A percentile compares a stretch with the other conserved stretches of the same genome.
phyloP scores from a whole-genome alignment of 331 rosid species.

The Arachis monticola region DNA sequence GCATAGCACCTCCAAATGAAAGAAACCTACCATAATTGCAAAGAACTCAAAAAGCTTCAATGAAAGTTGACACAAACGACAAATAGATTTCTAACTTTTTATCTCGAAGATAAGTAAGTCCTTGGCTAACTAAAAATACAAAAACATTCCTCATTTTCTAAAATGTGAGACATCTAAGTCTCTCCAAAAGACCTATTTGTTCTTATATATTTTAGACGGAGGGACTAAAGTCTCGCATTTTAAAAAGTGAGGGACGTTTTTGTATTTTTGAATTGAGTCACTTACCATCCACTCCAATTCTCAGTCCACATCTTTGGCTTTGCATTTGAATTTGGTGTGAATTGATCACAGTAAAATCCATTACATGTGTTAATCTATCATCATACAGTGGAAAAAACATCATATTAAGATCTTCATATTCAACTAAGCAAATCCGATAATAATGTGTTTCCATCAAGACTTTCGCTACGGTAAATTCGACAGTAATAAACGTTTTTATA shows the following conservation, averaged over 20 bases:
- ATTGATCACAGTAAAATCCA: conserved; percentile 90
- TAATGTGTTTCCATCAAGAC: too few relatives aligned
- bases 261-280: too few relatives aligned
- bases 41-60: conserved; percentile 14
- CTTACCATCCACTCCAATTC: conserved; percentile 87
- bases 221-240: too few relatives aligned
- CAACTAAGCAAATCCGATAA: not conserved
- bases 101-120: too few relatives aligned
- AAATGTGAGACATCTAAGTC: too few relatives aligned
- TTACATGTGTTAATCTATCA: conserved; percentile 93
- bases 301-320: conserved; percentile 98
- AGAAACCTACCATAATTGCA: conserved; percentile 61
- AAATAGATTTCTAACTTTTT: not conserved
- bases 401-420: conserved; percentile 10
- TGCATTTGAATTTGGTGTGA: conserved; percentile 72
- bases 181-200: too few relatives aligned
- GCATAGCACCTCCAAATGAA: conserved; percentile 78
- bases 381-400: conserved; percentile 12
- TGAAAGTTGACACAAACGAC: not conserved
- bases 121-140: too few relatives aligned
- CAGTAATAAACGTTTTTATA: too few relatives aligned
- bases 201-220: too few relatives aligned
- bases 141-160: too few relatives aligned
- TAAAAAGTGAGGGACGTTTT: too few relatives aligned
- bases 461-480: too few relatives aligned